Evolutionary conservation across 305 asterid species (phyloP), one percentile per base, ranked within the genome.

Genomic region (Plantago rigida): DNA sequence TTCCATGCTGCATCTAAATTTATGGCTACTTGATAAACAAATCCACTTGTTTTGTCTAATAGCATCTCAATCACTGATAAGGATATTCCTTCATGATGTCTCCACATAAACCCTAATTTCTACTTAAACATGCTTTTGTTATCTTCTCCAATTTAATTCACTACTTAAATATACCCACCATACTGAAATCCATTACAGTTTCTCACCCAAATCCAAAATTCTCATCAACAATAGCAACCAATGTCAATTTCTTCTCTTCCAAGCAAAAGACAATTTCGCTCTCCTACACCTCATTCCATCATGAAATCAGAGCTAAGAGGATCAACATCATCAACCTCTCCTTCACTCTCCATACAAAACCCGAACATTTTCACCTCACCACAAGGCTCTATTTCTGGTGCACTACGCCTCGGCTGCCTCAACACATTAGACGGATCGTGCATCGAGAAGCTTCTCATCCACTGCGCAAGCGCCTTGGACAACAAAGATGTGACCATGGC

Each of bases 361-460:
- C 76, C 80, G 66, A 73, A 14, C 39, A 62, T 69, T 49, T 75
- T 81, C 49, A 56, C 65, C 71, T 65, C 65, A 47, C 29, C 74
- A 3, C 87, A 78, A n/a, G 60, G 42, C 53, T 64, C 88, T 50
- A 67, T 76, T 13, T 34, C 89, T 11, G 78, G 82, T 19, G 78
- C 83, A 47, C 55, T 81, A 10, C 69, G 75, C 12, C 47, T 58
- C 9, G 86, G 87, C 29, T 77, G 89, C 68, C 77, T 78, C 6
- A 82, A 78, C 36, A 82, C 59, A 61, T 78, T 84, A 7, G 96
- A 85, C 42, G 94, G 87, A 4, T 84, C 87, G 4, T 87, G 96
- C 82, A 81, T 78, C 51, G 96, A 87, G 75, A 85, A 85, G 74
- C 89, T 87, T 44, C 51, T 87, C 31, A 77, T 83, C 56, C 96